Base-by-base conservation (phyloP, 768 basidiomycete genomes). In the Hericium coralloides region DNA sequence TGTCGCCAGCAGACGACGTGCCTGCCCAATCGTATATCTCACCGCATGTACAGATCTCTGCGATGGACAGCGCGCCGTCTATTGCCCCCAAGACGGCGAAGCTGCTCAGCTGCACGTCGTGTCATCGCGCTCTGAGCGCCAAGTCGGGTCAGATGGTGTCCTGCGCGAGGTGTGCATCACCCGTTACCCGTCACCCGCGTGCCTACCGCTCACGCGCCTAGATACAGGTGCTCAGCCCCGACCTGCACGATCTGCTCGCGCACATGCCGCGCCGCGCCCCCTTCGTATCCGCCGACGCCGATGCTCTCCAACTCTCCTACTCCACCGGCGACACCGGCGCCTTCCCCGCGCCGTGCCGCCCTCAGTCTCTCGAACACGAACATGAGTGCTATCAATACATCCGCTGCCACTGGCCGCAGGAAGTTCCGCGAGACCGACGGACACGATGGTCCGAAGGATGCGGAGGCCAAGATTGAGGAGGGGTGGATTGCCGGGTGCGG, bases 191-290 rank as follows among this genome's bases (percentile, higher is more conserved):
- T n/a, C n/a, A n/a, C n/a, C 17, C 31, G 26, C 49, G 15, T 15
- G 17, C 37, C 22, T 23, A 50, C 6, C 12, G 49, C 49, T 25
- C 4, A 22, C 22, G 26, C 6, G 14, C 7, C 25, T 9, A 36
- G 14, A 18, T 41, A 14, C 37, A 74, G 73, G 50, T 74, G 73
- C 52, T 53, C 66, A 17, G 64, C 69, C 12, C 60, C 68, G 45
- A 71, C 66, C 17, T 74, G 73, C 53, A 60, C 65, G 3, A 66
- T 74, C 45, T 74, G 73, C 51, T 62, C 74, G 15, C 66, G 73
- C 12, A 75, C 67, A 25, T 74, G 73, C 50, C 71, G 69, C 23
- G 72, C 67, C 0, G 69, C 65, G 15, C 68, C 67, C 2, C 58
- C 65, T 12, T 74, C 71, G 37, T 53, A 65, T 20, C 72, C 73